Evolutionary conservation across 2,329 filamentous ascomycete species (phyloP).

Genomic region (Calonectria naviculata): DNA sequence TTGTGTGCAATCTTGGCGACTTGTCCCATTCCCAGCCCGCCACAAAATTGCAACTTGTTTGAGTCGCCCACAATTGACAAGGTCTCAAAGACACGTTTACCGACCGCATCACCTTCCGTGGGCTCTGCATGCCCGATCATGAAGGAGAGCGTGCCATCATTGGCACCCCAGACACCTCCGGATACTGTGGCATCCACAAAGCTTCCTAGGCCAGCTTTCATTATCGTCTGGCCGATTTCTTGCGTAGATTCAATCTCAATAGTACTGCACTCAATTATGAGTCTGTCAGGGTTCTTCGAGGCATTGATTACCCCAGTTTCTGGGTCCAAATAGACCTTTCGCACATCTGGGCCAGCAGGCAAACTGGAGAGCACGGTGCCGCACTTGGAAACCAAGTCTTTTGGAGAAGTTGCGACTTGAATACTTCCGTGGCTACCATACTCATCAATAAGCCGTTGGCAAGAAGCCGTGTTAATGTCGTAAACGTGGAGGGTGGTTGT

Average conservation of each 20-base stretch:
- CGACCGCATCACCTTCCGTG: not conserved
- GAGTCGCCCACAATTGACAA: slow-evolving; percentile 3
- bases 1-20: slow-evolving; percentile 24
- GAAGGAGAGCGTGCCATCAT: slow-evolving; percentile 12
- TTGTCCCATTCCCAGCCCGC: slow-evolving; percentile 5
- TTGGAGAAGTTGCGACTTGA: not conserved
- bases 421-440: not conserved
- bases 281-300: not conserved
- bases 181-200: slow-evolving; percentile 19
- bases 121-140: slow-evolving; percentile 14
- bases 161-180: slow-evolving; percentile 12
- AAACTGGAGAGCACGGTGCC: slow-evolving; percentile 8
- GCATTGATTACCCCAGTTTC: slow-evolving; percentile 11
- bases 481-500: slow-evolving; percentile 1
- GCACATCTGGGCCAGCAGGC: not conserved
- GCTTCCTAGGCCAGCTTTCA: not conserved
- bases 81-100: slow-evolving; percentile 4
- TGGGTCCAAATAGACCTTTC: slow-evolving; percentile 11
- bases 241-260: slow-evolving; percentile 13
- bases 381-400: not conserved
- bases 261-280: slow-evolving; percentile 19
- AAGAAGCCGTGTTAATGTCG: not conserved
- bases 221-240: slow-evolving; percentile 3
- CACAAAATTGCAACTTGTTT: slow-evolving; percentile 6
- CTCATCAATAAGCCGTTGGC: not conserved